These are phyloP conservation scores for Eucalyptus sideroxylon DNA, from an alignment of 345 rosid genomes.

Conservation along the genomic window DNA sequence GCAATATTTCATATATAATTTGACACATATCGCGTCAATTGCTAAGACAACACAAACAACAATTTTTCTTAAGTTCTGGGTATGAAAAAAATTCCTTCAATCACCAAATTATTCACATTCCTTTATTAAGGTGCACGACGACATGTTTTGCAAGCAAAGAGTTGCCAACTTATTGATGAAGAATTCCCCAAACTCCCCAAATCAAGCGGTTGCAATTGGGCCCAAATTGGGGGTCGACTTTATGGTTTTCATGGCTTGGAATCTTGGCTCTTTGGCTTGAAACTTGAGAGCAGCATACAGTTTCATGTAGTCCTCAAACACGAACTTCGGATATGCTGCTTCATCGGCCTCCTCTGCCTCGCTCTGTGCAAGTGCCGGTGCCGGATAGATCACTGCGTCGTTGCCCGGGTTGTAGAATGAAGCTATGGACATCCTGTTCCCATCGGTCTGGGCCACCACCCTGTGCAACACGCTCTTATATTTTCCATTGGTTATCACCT, in stretches of 20 bases:
- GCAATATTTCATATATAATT: not conserved
- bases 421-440: constrained; percentile 80
- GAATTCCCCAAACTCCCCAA: not conserved
- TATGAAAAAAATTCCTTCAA: not conserved
- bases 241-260: constrained; percentile 34
- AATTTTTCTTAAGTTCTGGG: not conserved
- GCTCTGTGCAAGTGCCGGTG: too few relatives aligned
- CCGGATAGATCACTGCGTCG: too few relatives aligned
- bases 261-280: too few relatives aligned
- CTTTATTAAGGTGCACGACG: too few relatives aligned
- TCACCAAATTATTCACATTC: too few relatives aligned
- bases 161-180: not conserved
- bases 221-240: constrained; percentile 3
- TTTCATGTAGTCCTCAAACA: too few relatives aligned
- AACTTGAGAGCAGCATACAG: too few relatives aligned
- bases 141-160: not conserved
- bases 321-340: too few relatives aligned
- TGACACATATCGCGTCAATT: not conserved
- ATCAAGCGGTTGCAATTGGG: constrained; percentile 24
- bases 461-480: constrained; percentile 88
- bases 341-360: too few relatives aligned
- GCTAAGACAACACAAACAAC: too few relatives aligned
- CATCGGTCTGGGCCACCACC: constrained; percentile 70
- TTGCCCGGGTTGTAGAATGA: not conserved
- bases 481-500: constrained; percentile 92